Conservation (phyloP, 345 rosid genomes). For the Eucalyptus marginata region DNA sequence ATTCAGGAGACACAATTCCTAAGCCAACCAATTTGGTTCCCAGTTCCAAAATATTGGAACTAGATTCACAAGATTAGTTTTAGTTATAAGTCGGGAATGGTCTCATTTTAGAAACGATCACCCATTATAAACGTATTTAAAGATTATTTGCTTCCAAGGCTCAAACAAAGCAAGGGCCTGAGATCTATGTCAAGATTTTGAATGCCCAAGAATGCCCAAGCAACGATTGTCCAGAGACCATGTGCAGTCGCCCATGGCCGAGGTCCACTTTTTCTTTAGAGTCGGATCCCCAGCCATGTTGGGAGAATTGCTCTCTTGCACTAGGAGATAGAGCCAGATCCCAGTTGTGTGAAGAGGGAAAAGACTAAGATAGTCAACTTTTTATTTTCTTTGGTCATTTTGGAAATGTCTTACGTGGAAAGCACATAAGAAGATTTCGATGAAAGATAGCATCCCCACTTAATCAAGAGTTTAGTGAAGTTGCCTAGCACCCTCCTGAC, state of each 20-base stretch:
- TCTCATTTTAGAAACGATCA: not conserved
- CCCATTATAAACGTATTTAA: not conserved
- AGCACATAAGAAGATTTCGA: not conserved
- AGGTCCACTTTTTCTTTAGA: not conserved
- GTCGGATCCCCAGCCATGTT: not conserved
- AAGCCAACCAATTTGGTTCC: accelerated
- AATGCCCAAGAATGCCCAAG: not conserved
- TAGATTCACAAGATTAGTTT: not conserved
- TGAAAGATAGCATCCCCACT: not conserved
- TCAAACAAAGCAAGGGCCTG: not conserved
- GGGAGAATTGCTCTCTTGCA: not conserved
- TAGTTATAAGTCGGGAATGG: not conserved
- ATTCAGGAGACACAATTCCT: not conserved
- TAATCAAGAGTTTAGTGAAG: not conserved
- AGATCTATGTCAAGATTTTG: not conserved
- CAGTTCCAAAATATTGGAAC: not conserved
- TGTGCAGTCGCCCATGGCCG: not conserved
- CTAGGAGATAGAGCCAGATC: not conserved
- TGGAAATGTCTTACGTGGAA: not conserved
- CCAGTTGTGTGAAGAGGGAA: not conserved
- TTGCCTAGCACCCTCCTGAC: not conserved
- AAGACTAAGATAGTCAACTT: not conserved
- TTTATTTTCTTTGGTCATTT: not conserved
- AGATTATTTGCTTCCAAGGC: not conserved
- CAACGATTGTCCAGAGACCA: not conserved